These are phyloP conservation scores for Persicaria tinctoria DNA, from an alignment of 148 eudicot species.

Conservation along the genomic window DNA sequence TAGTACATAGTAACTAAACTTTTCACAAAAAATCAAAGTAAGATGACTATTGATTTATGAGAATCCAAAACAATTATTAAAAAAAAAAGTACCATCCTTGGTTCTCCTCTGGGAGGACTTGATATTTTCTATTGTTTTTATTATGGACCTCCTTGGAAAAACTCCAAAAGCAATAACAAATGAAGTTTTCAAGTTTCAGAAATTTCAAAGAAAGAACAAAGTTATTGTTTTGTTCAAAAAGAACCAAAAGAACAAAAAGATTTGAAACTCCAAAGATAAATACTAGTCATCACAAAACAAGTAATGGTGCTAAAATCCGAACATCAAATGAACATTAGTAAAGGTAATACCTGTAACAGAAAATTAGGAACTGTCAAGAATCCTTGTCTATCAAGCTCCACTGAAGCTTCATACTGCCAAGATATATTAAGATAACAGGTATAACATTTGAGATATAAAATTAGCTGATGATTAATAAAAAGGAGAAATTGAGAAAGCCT, in stretches of 20 bases:
- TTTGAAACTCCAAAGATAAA: not conserved
- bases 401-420: constrained; percentile 70
- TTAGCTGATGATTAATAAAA: not conserved
- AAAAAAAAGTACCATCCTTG: not conserved
- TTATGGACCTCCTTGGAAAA: not conserved
- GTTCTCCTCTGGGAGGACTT: not conserved
- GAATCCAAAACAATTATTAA: not conserved
- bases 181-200: not conserved
- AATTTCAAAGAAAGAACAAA: not conserved
- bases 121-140: no score
- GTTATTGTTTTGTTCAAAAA: not conserved
- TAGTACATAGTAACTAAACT: not conserved
- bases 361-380: constrained; percentile 71
- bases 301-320: not conserved
- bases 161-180: not conserved
- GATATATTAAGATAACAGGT: constrained; percentile 7
- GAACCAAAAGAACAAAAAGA: not conserved
- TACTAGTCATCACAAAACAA: not conserved
- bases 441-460: not conserved
- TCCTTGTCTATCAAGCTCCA: constrained; percentile 69
- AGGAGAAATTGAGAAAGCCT: no score
- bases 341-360: constrained; percentile 44
- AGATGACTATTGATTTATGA: not conserved
- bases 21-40: not conserved
- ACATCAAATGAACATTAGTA: not conserved